These are phyloP conservation scores for Potentilla sterilis DNA, from an alignment of 306 rosid genomes.

Conservation along the genomic window DNA sequence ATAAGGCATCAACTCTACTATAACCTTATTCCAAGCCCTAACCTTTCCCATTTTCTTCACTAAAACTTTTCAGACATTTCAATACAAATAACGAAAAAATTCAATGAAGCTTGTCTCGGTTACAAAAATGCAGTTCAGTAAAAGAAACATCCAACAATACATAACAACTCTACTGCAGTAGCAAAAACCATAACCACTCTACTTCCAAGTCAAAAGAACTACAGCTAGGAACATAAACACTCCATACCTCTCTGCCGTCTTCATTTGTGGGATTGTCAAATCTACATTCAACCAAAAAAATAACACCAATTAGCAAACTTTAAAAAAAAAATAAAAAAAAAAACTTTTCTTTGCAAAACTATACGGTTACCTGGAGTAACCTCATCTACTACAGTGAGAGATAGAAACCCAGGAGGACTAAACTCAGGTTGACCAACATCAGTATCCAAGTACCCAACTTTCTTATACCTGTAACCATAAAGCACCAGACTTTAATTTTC, in stretches of 20 bases:
- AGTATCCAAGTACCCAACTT: conserved; percentile 77
- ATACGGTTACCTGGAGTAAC: conserved; percentile 53
- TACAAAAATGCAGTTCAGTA: not conserved
- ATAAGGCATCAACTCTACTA: not conserved
- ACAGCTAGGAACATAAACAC: conserved; percentile 18
- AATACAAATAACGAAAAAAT: not conserved
- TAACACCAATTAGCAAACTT: conserved; percentile 5
- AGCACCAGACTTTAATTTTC: not conserved
- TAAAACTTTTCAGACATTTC: not conserved
- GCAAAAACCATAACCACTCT: not conserved
- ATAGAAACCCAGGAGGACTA: conserved; percentile 80
- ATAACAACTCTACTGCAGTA: not conserved
- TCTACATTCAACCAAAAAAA: conserved; percentile 41
- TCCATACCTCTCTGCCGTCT: conserved; percentile 84
- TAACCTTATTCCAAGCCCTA: not conserved
- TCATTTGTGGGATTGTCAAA: conserved; percentile 74
- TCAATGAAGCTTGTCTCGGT: not conserved
- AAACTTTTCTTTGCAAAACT: conserved; percentile 3
- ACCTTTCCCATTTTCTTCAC: not conserved
- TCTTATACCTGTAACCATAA: conserved; percentile 36
- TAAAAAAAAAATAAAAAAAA: not conserved
- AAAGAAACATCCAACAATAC: not conserved
- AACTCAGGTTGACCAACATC: conserved; percentile 98
- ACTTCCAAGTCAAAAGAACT: not conserved
- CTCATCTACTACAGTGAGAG: conserved; percentile 58